Conservation (phyloP, 176 grass and related monocot genomes). For the Carex littledalei region DNA sequence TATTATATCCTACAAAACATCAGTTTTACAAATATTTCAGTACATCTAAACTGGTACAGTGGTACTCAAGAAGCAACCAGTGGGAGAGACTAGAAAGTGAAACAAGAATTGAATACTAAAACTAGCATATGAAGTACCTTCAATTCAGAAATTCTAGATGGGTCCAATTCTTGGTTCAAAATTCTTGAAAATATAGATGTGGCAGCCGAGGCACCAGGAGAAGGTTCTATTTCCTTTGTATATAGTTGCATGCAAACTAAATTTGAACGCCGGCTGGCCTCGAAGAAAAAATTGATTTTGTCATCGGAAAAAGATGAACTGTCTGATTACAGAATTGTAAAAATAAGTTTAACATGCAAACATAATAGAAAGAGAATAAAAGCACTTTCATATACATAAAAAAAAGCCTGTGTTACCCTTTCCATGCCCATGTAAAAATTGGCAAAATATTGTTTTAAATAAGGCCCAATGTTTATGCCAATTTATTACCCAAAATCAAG, state of each 20-base stretch:
- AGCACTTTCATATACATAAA: not conserved
- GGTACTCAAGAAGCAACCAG: not conserved
- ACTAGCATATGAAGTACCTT: slow-evolving; percentile 53
- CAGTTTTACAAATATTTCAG: slow-evolving; percentile 26
- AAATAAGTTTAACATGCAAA: not conserved
- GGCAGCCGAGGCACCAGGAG: slow-evolving; percentile 67
- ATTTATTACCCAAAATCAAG: not conserved
- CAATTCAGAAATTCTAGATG: slow-evolving; percentile 50
- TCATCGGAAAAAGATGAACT: slow-evolving; percentile 61
- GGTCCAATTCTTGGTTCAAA: slow-evolving; percentile 54
- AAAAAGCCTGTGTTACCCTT: not conserved
- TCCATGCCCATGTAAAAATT: not conserved
- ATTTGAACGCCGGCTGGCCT: slow-evolving; percentile 83
- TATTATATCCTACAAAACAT: slow-evolving; percentile 63
- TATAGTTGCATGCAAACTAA: slow-evolving; percentile 86
- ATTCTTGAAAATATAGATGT: slow-evolving; percentile 78
- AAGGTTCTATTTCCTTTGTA: slow-evolving; percentile 70
- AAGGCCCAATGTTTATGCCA: not conserved
- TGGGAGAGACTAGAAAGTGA: slow-evolving; percentile 9
- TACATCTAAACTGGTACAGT: not conserved
- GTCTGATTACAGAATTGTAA: slow-evolving; percentile 45
- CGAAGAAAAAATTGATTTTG: slow-evolving; percentile 69
- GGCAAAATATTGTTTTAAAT: not conserved
- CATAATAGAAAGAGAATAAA: not conserved
- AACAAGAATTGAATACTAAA: not conserved